Conservation (phyloP, 345 rosid genomes). For the Brassica rapa region DNA sequence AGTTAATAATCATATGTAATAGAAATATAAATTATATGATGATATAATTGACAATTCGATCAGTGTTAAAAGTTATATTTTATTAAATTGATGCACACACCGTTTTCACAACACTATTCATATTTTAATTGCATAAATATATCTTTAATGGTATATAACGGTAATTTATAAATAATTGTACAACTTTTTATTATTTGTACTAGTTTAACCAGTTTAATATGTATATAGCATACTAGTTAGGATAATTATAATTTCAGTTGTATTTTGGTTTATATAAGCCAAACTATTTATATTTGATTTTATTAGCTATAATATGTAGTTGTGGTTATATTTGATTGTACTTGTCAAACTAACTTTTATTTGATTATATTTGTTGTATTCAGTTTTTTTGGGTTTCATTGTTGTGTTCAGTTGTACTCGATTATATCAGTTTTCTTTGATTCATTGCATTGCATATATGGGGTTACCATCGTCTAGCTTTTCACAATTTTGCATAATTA, state of each 20-base stretch:
- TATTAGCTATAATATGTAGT: not conserved
- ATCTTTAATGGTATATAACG: not conserved
- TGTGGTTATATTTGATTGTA: not conserved
- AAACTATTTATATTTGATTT: not conserved
- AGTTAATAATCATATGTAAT: too few relatives aligned
- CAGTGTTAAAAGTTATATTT: not conserved
- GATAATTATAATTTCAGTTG: not conserved
- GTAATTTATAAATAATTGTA: not conserved
- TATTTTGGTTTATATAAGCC: not conserved
- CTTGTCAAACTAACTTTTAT: not conserved
- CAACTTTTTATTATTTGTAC: not conserved
- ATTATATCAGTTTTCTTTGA: not conserved
- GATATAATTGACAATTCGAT: not conserved
- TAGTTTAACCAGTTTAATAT: not conserved
- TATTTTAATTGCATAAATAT: not conserved
- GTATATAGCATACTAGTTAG: not conserved
- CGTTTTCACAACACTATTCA: not conserved
- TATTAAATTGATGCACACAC: not conserved
- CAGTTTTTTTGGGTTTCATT: not conserved
- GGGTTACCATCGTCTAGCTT: not conserved
- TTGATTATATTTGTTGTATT: not conserved
- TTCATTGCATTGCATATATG: not conserved
- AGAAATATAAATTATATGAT: not conserved
- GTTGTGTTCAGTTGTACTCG: too few relatives aligned
- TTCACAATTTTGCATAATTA: not conserved